Conservation (phyloP, 73 alveolate genomes). For the Durusdinium trenchii region DNA sequence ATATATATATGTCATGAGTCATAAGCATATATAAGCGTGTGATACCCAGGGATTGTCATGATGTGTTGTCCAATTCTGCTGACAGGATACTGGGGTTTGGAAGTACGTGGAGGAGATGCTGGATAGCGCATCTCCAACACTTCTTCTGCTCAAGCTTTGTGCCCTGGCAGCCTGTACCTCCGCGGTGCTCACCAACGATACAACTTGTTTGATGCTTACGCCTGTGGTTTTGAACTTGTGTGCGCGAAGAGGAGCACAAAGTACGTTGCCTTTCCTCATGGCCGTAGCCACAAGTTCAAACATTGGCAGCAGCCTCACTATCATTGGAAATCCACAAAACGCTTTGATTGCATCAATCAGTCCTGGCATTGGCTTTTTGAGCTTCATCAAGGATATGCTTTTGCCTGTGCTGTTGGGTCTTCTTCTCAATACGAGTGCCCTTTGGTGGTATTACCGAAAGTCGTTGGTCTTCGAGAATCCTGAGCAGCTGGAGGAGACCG, state of each 20-base stretch:
- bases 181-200: slow-evolving; percentile 85
- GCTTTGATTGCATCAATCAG: slow-evolving; percentile 74
- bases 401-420: slow-evolving; percentile 80
- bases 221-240: slow-evolving; percentile 80
- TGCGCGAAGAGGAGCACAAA: slow-evolving; percentile 39
- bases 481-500: slow-evolving; percentile 14
- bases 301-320: slow-evolving; percentile 82
- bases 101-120: slow-evolving; percentile 67
- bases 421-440: slow-evolving; percentile 38
- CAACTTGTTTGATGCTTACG: slow-evolving; percentile 70
- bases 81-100: slow-evolving; percentile 87
- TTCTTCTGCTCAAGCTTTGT: slow-evolving; percentile 53
- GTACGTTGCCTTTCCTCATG: slow-evolving; percentile 71
- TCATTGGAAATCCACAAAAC: slow-evolving; percentile 88
- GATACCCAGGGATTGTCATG: neutral
- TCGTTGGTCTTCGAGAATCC: slow-evolving; percentile 53
- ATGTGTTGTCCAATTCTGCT: neutral
- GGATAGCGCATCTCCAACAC: slow-evolving; percentile 57
- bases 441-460: slow-evolving; percentile 62
- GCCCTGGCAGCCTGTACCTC: slow-evolving; percentile 52
- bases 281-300: slow-evolving; percentile 85
- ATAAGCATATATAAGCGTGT: neutral
- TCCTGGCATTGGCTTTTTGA: slow-evolving; percentile 72
- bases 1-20: neutral
- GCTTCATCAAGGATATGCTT: slow-evolving; percentile 68